Evolutionary conservation across 345 rosid species (phyloP).

Genomic region (Salix dunnii): DNA sequence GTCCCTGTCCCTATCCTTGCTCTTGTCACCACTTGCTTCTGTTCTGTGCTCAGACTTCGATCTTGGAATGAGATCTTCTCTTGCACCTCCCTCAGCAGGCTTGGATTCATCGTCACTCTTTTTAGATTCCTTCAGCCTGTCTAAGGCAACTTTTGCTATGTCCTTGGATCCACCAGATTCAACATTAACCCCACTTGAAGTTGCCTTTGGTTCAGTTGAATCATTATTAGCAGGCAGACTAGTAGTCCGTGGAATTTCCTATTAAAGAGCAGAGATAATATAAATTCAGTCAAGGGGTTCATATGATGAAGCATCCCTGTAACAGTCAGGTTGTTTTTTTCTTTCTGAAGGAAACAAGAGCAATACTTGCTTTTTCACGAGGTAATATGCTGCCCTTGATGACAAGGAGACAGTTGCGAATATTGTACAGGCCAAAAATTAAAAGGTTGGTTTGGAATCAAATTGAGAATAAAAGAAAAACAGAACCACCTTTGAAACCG

Average conservation of each 20-base stretch:
- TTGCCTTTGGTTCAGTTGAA: slow-evolving; percentile 34
- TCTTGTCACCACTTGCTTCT: slow-evolving; percentile 51
- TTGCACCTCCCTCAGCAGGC: slow-evolving; percentile 41
- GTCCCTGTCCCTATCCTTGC: slow-evolving; percentile 56
- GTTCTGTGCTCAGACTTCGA: slow-evolving; percentile 52
- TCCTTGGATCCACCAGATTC: slow-evolving; percentile 56
- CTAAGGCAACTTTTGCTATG: slow-evolving; percentile 35
- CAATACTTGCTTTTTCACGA: neutral
- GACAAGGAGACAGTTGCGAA: neutral
- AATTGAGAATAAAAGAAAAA: neutral
- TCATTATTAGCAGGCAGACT: slow-evolving; percentile 41
- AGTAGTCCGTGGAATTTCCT: slow-evolving; percentile 47
- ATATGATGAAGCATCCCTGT: neutral
- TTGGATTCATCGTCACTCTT: slow-evolving; percentile 62
- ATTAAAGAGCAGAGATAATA: slow-evolving; percentile 7
- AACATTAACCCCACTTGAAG: slow-evolving; percentile 30
- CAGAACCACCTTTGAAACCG: slow-evolving; percentile 48
- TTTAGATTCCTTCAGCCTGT: slow-evolving; percentile 56
- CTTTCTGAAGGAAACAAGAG: neutral
- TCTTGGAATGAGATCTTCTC: slow-evolving; percentile 42
- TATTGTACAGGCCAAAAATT: neutral
- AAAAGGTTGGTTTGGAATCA: neutral
- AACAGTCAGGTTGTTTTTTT: neutral
- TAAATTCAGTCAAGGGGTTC: neutral
- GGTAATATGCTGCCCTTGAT: neutral